These are phyloP conservation scores for Lathyrus tuberosus DNA, from an alignment of 306 rosid genomes.

Conservation along the genomic window DNA sequence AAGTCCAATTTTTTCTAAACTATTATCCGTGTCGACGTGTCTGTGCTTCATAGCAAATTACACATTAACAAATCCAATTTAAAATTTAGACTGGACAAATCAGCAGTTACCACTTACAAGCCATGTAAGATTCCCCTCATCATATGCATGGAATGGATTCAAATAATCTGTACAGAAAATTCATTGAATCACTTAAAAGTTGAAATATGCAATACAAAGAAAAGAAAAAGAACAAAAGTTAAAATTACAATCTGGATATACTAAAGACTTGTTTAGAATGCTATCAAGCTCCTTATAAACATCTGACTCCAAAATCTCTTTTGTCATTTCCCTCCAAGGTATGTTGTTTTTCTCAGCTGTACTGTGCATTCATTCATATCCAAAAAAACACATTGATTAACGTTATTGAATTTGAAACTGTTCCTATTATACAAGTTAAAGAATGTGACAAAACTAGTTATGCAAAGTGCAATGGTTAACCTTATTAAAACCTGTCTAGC, in stretches of 20 bases:
- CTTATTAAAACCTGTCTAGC: constrained; percentile 66
- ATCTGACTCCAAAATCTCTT: constrained; percentile 62
- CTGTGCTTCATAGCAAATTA: no score
- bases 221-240: constrained; percentile 8
- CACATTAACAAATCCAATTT: no score
- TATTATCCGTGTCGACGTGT: no score
- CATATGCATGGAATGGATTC: constrained; percentile 74
- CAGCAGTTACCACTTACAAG: constrained; percentile 41
- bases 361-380: constrained; percentile 44
- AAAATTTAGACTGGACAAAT: no score
- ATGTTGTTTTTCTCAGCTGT: constrained; percentile 75
- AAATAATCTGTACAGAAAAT: constrained; percentile 56
- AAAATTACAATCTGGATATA: constrained; percentile 65
- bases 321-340: constrained; percentile 64
- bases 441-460: neutral
- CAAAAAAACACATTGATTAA: constrained; percentile 29
- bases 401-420: constrained; percentile 41
- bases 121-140: constrained; percentile 78
- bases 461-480: constrained; percentile 32
- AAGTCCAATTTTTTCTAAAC: no score
- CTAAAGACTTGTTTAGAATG: constrained; percentile 54
- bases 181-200: constrained; percentile 29
- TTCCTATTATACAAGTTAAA: neutral
- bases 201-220: constrained; percentile 6
- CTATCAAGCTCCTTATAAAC: constrained; percentile 59